These are phyloP conservation scores for Willaertia magna DNA, from an alignment of 208 protist species.

Conservation along the genomic window DNA sequence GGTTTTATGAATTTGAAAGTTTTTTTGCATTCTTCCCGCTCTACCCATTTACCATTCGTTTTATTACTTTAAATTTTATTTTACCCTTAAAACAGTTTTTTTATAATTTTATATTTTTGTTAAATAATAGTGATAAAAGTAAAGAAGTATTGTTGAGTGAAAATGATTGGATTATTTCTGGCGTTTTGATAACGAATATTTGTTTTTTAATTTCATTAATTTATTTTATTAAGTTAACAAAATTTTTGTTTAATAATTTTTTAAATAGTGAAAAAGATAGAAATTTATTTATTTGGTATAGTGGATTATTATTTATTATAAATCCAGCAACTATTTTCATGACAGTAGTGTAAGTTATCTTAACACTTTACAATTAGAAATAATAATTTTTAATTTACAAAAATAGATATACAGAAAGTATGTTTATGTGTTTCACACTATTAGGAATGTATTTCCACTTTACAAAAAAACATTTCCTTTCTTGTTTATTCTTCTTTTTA, in stretches of 20 bases:
- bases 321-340: conserved; percentile 5
- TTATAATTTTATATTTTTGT: background rate
- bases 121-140: background rate
- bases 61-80: too few species aligned
- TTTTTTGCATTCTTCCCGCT: conserved; percentile 6
- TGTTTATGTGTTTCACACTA: background rate
- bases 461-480: background rate
- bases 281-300: background rate
- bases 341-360: background rate
- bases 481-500: background rate
- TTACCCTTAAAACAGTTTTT: background rate
- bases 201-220: background rate
- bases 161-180: background rate
- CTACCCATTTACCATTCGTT: background rate
- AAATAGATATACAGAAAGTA: conserved; percentile 11
- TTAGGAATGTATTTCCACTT: background rate
- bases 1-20: background rate
- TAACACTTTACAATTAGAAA: too few species aligned
- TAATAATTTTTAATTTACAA: too few species aligned
- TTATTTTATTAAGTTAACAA: background rate
- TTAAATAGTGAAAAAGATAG: background rate
- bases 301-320: background rate
- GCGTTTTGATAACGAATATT: background rate
- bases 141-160: background rate
- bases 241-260: background rate